A percentile compares a stretch with the other conserved stretches of the same genome.
phyloP scores from a whole-genome alignment of 2,329 filamentous ascomycete genomes.

The Pseudogymnoascus sp. region DNA sequence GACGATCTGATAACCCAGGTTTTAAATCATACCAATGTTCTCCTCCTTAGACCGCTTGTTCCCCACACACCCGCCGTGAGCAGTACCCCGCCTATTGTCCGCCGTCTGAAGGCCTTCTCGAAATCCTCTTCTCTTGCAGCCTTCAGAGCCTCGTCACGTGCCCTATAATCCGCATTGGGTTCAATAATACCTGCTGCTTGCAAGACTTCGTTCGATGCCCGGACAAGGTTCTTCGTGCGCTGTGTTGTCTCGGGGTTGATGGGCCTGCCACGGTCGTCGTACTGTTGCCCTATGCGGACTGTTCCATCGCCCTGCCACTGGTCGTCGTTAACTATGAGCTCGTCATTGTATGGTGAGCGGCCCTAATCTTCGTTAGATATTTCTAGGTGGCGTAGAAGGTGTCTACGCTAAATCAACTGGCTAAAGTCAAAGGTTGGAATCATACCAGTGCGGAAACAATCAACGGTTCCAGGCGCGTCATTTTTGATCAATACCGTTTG shows the following conservation, averaged over 20 bases:
- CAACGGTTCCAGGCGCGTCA: slow-evolving; percentile 25
- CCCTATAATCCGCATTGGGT: slow-evolving; percentile 24
- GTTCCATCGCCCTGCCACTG: neutral
- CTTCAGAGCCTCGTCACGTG: slow-evolving; percentile 20
- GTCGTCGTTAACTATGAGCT: slow-evolving; percentile 22
- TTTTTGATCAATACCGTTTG: slow-evolving; percentile 11
- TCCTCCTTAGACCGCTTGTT: slow-evolving; percentile 28
- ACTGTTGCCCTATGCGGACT: slow-evolving; percentile 22
- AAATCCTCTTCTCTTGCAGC: slow-evolving; percentile 25
- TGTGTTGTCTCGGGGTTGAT: slow-evolving; percentile 30
- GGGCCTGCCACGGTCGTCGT: slow-evolving; percentile 30
- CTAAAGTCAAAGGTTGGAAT: neutral
- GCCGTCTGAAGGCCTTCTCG: slow-evolving; percentile 24
- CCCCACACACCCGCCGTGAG: slow-evolving; percentile 31
- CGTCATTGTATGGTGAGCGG: slow-evolving; percentile 30
- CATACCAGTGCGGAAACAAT: slow-evolving; percentile 26
- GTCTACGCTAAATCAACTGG: neutral
- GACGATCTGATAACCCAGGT: neutral
- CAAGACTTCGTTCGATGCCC: slow-evolving; percentile 34
- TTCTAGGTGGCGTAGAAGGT: neutral
- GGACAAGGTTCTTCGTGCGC: slow-evolving; percentile 29
- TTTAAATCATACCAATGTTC: slow-evolving; percentile 25
- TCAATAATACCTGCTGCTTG: slow-evolving; percentile 32
- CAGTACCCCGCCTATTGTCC: slow-evolving; percentile 25
- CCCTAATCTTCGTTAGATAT: slow-evolving; percentile 22